phyloP scores from a whole-genome alignment of 768 basidiomycete genomes.

The Leccinum sublutescens region DNA sequence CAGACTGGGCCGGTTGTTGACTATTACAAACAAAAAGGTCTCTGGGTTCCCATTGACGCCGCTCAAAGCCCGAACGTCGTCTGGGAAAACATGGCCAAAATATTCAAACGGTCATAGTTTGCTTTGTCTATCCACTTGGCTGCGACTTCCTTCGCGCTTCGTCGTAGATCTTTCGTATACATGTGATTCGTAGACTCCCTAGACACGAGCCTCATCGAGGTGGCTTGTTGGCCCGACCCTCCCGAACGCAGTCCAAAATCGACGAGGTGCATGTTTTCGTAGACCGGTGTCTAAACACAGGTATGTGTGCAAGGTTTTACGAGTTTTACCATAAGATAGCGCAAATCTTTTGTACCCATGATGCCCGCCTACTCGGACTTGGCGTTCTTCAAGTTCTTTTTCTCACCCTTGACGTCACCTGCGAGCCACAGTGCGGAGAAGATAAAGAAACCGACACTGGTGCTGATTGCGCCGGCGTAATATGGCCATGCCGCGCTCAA shows the following conservation, averaged over 20 bases:
- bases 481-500: slow-evolving; percentile 96
- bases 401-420: slow-evolving; percentile 69
- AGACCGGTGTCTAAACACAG: slow-evolving; percentile 15
- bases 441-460: slow-evolving; percentile 77
- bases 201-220: slow-evolving; percentile 10
- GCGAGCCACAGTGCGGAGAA: slow-evolving; percentile 89
- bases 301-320: slow-evolving; percentile 20
- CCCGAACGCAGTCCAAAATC: background rate
- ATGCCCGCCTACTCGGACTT: slow-evolving; percentile 28
- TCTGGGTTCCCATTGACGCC: slow-evolving; percentile 91
- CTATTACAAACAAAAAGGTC: slow-evolving; percentile 89
- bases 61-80: slow-evolving; percentile 91
- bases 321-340: slow-evolving; percentile 4
- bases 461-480: slow-evolving; percentile 88
- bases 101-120: slow-evolving; percentile 46
- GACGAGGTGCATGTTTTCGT: slow-evolving; percentile 6
- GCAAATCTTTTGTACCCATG: slow-evolving; percentile 5
- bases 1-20: slow-evolving; percentile 96
- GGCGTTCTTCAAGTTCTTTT: slow-evolving; percentile 42
- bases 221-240: background rate
- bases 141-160: slow-evolving; percentile 1
- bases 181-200: slow-evolving; percentile 18
- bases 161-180: slow-evolving; percentile 28
- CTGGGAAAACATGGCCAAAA: slow-evolving; percentile 76
- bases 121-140: background rate